A percentile compares a stretch with the other conserved stretches of the same genome.
These are phyloP conservation scores for Catharanthus roseus DNA, from an alignment of 257 asterid species.

Conservation along the genomic window DNA sequence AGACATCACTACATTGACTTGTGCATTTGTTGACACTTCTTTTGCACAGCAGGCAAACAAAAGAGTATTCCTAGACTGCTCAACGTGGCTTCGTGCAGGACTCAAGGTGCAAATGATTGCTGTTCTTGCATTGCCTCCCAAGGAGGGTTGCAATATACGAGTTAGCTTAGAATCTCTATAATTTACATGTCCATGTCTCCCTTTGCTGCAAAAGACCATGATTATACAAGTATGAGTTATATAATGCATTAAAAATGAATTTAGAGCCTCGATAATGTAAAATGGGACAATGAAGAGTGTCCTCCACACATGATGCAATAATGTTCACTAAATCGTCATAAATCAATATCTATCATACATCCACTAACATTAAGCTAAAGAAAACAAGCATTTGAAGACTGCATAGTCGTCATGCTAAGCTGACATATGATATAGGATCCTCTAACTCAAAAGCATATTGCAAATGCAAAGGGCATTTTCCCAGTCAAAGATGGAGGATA, in stretches of 20 bases:
- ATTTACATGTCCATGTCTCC: slow-evolving; percentile 88
- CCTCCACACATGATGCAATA: background rate
- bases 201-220: slow-evolving; percentile 68
- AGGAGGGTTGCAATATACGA: slow-evolving; percentile 91
- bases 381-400: background rate
- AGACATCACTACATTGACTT: slow-evolving; percentile 99
- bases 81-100: slow-evolving; percentile 95
- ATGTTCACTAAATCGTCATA: background rate
- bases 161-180: slow-evolving; percentile 98
- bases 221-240: background rate
- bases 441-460: background rate
- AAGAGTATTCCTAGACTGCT: slow-evolving; percentile 96
- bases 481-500: background rate
- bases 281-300: background rate
- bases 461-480: background rate
- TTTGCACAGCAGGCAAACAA: slow-evolving; percentile 94
- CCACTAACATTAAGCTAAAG: background rate
- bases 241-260: background rate
- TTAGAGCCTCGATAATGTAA: background rate
- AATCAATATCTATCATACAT: background rate
- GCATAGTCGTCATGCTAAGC: background rate
- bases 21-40: slow-evolving; percentile 96
- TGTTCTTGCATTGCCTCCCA: slow-evolving; percentile 99
- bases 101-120: slow-evolving; percentile 95
- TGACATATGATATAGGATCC: background rate